Evolutionary conservation across 169 alveolate genomes (phyloP), one percentile per base, ranked within the genome.

Genomic region (Plasmodium adleri): DNA sequence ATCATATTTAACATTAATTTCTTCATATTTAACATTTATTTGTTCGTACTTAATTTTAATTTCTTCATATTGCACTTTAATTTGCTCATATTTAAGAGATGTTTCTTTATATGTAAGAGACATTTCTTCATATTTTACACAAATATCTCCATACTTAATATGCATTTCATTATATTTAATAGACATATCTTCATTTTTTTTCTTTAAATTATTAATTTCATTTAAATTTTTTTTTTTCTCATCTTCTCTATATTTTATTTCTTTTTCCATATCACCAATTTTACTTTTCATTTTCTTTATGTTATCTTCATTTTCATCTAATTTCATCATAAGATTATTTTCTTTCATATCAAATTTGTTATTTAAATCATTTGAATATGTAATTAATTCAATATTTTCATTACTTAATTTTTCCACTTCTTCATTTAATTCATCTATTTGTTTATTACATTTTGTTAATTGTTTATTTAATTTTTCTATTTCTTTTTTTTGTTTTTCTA

Each of bases 271-370:
- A 47, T 28, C 75, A 49, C 22, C 12, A 76, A 76, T 76, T 63
- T 43, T 26, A 39, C 66, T 54, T 45, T 76, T 76, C 26, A 76
- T 22, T 24, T 76, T 63, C 43, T 76, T 59, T 76, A 76, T 76
- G 5, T 63, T 58, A 47, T 43, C 67, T 10, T 43, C 24, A 68
- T 54, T 66, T 80, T 80, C 85, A 71, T 80, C 70, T 26, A 80
- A 1, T 71, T 80, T 80, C 17, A 68, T 39, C 83, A 67, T 54
- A 50, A 54, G 59, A 9, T 67, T 80, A n/a, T 68, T 70, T 49
- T 80, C 85, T n/a, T 80, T 80, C 10, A 63, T 20, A n/a, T 56
- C 43, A 22, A 67, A 67, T 56, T 80, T 80, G 32, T 6, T 72
- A 24, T 80, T 80, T n/a, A 80, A 8, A 24, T 76, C 49, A 45